Conservation (phyloP, 2,329 filamentous ascomycete species). For the Trichophyton equinum region DNA sequence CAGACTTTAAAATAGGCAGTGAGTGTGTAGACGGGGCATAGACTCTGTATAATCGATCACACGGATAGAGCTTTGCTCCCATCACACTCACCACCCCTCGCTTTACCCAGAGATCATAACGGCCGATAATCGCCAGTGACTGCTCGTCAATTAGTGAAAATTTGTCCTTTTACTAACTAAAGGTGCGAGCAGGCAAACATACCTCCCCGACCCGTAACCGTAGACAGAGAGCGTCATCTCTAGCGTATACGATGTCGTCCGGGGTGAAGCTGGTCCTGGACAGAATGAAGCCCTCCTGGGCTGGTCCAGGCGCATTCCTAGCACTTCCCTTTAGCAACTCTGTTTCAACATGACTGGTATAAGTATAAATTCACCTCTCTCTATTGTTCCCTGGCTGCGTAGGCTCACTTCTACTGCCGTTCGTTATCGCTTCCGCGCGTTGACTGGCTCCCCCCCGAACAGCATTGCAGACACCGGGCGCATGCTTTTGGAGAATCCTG, state of each 20-base stretch:
- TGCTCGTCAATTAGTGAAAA: constrained; percentile 11
- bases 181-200: constrained; percentile 4
- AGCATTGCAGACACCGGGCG: neutral
- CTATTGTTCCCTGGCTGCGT: neutral
- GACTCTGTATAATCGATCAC: constrained; percentile 33
- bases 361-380: neutral
- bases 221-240: constrained; percentile 27
- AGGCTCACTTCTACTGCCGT: constrained; percentile 5
- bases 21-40: constrained; percentile 47
- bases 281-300: constrained; percentile 27
- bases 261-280: constrained; percentile 28
- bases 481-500: neutral
- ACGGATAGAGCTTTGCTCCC: constrained; percentile 44
- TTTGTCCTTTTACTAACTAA: constrained; percentile 15
- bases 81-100: constrained; percentile 45
- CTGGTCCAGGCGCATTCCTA: neutral
- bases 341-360: neutral
- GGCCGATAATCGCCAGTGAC: constrained; percentile 38
- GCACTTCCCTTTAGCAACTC: neutral
- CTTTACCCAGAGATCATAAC: constrained; percentile 46
- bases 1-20: constrained; percentile 40
- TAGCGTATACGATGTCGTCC: constrained; percentile 27
- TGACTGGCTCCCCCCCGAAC: too few relatives aligned
- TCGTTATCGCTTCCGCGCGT: neutral
- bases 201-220: constrained; percentile 31